phyloP scores from a whole-genome alignment of 140 eudicot species.

The Eryngium alpinum region DNA sequence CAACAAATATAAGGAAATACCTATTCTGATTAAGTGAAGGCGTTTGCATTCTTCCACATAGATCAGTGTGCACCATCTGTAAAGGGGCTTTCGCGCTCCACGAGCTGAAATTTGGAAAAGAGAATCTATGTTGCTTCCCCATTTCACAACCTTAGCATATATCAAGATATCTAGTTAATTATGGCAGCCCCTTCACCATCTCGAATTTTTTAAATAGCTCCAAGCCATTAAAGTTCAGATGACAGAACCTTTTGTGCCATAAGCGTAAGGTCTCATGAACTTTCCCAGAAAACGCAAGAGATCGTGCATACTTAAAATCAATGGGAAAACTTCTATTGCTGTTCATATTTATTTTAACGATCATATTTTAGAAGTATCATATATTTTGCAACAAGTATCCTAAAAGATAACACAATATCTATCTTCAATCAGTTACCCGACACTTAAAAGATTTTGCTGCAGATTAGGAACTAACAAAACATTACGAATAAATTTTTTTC shows the following conservation, averaged over 20 bases:
- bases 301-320: neutral
- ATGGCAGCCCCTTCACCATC: neutral
- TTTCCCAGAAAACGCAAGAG: neutral
- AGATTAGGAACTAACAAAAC: constrained; percentile 6
- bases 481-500: neutral
- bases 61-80: constrained; percentile 11
- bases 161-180: neutral
- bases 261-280: neutral
- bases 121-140: constrained; percentile 9
- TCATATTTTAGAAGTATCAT: neutral
- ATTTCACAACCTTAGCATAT: constrained; percentile 8
- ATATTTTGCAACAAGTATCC: neutral
- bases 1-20: constrained; percentile 4
- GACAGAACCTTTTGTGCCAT: constrained; percentile 6
- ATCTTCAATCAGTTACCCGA: neutral
- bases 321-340: neutral
- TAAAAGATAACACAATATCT: neutral
- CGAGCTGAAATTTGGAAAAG: neutral
- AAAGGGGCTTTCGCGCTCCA: constrained; percentile 4
- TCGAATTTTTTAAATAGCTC: neutral
- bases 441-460: neutral
- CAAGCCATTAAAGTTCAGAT: constrained; percentile 5
- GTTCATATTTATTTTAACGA: neutral
- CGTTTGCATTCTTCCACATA: constrained; percentile 13
- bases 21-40: neutral